Evolutionary conservation across 1,284 basidiomycete genomes (phyloP), one percentile per base, ranked within the genome.

Genomic region (Microbotryum lychnidis-dioicae): DNA sequence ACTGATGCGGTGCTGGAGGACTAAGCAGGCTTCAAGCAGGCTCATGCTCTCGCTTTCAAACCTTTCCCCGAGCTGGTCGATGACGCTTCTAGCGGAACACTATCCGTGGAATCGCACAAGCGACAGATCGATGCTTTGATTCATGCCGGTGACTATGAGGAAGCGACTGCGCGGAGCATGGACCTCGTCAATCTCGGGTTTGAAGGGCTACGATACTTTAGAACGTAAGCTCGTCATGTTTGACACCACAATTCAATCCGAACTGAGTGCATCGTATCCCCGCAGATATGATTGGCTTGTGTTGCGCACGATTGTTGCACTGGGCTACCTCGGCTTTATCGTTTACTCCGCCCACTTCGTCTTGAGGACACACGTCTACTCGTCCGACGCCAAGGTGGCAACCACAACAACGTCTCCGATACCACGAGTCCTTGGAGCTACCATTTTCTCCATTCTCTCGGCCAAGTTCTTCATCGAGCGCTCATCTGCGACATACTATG

Each of bases 301-400:
- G 50, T 83, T 93, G 29, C 82, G 84, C 27, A 76, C 73, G 1
- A 83, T 92, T 61, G 87, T 90, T 54, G 81, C 81, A 2, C 69
- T 79, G 5, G 89, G 87, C 6, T 93, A 93, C 73, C 71, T 82
- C 1, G 89, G 89, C 51, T 91, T 89, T 83, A 84, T 84, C 31
- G 25, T 73, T 8, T 74, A 75, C 57, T 68, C 71, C 7, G 56
- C 71, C 14, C 50, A 71, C 6, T 74, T 69, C 61, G 64, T 76
- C 21, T 59, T 76, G 50, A 50, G 51, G 21, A 47, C 60, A n/a
- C 64, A 63, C 55, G 61, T 66, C 48, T 23, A 47, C 25, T 9
- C 47, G n/a, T 14, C 10, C 37, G 37, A 42, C 16, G 37, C 37
- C 27, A 4, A 53, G 51, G 9, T 33, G 31, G n/a, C 31, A 12